phyloP scores from a whole-genome alignment of 345 rosid genomes.

The Clausena lansium region DNA sequence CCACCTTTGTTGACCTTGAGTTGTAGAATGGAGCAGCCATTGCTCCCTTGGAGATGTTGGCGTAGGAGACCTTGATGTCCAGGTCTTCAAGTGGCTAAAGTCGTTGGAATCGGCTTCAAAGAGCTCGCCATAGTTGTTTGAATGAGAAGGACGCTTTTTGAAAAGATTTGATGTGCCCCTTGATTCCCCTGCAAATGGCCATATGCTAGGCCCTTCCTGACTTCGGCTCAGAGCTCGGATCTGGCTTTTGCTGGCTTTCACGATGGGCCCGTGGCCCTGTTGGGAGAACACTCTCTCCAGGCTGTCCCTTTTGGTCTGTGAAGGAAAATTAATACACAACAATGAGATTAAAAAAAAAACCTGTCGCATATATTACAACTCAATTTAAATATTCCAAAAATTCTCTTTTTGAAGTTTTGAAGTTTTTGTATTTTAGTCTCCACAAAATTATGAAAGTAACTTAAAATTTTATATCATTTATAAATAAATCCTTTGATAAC shows the following conservation, averaged over 20 bases:
- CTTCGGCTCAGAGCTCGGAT: constrained; percentile 32
- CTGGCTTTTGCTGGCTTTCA: constrained; percentile 40
- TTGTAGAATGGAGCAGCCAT: constrained; percentile 42
- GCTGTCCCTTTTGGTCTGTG: constrained; percentile 33
- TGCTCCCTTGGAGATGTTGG: constrained; percentile 39
- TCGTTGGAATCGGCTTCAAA: constrained; percentile 23
- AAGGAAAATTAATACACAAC: not conserved
- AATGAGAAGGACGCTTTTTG: constrained; percentile 21
- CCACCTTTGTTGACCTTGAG: constrained; percentile 37
- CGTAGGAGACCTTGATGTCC: constrained; percentile 28
- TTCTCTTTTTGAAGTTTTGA: too few relatives aligned
- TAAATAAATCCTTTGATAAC: too few relatives aligned
- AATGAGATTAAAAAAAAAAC: not conserved
- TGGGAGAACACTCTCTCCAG: constrained; percentile 33
- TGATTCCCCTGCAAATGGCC: constrained; percentile 38
- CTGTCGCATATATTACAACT: not conserved
- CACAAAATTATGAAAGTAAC: too few relatives aligned
- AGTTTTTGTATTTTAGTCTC: too few relatives aligned
- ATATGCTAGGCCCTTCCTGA: constrained; percentile 21
- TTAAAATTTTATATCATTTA: too few relatives aligned
- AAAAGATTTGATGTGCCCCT: constrained; percentile 30
- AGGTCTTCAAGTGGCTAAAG: constrained; percentile 27
- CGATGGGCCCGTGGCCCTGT: constrained; percentile 34
- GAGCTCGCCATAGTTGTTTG: constrained; percentile 40
- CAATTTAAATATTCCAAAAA: too few relatives aligned